These are phyloP conservation scores for Apiotrichum brassicae DNA, from an alignment of 1,284 basidiomycete species.

Conservation along the genomic window DNA sequence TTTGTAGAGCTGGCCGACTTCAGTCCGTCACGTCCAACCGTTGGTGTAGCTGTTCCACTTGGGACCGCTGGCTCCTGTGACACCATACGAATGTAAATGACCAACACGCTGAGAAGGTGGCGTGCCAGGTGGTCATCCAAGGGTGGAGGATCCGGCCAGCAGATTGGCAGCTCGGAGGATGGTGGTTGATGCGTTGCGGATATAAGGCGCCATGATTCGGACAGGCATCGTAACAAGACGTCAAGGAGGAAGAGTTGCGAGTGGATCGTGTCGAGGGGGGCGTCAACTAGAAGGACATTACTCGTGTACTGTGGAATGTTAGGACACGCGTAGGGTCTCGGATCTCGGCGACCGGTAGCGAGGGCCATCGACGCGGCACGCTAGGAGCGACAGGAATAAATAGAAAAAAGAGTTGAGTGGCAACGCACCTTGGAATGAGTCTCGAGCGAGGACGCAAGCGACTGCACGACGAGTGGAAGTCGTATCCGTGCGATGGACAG, in stretches of 20 bases:
- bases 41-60: conserved; percentile 14
- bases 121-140: conserved; percentile 81
- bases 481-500: conserved; percentile 70
- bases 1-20: conserved; percentile 16
- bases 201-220: conserved; percentile 61
- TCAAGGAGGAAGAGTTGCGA: conserved; percentile 86
- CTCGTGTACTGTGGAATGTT: conserved; percentile 37
- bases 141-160: conserved; percentile 64
- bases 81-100: conserved; percentile 71
- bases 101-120: conserved; percentile 75
- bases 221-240: conserved; percentile 67
- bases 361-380: too few species aligned
- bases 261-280: conserved; percentile 68
- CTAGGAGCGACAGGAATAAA: too few species aligned
- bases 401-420: too few species aligned
- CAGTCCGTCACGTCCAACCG: conserved; percentile 21
- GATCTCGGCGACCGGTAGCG: too few species aligned
- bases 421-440: conserved; percentile 62
- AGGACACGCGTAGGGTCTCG: too few species aligned
- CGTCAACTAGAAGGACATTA: conserved; percentile 39
- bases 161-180: conserved; percentile 30
- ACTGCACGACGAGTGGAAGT: conserved; percentile 68
- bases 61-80: conserved; percentile 37
- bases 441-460: conserved; percentile 68
- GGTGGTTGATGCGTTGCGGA: conserved; percentile 14